Conservation (phyloP, 208 protist genomes). For the Acanthamoeba triangularis region DNA sequence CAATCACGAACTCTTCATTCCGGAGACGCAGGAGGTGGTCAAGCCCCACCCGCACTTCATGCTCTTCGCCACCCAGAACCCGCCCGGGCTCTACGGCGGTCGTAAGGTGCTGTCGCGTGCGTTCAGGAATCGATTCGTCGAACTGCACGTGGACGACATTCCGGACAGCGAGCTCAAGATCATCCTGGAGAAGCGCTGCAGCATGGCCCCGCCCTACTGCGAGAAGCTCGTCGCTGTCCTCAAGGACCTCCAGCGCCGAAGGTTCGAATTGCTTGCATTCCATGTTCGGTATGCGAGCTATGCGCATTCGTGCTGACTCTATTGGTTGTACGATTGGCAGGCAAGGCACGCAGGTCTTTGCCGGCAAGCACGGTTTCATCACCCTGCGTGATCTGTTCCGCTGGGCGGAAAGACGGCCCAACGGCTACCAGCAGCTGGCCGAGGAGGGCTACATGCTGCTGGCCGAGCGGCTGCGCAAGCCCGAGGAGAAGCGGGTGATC, state of each 20-base stretch:
- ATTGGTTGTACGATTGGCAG: constrained; percentile 61
- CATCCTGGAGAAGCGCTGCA: constrained; percentile 98
- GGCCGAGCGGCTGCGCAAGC: constrained; percentile 97
- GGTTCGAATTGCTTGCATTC: not conserved
- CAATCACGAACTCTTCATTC: constrained; percentile 99
- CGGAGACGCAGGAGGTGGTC: constrained; percentile 97
- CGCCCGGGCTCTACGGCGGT: constrained; percentile 97
- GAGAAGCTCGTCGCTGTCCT: constrained; percentile 98
- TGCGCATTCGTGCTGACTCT: not conserved
- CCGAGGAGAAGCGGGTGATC: constrained; percentile 97
- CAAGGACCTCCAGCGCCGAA: constrained; percentile 95
- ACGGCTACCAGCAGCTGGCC: constrained; percentile 94
- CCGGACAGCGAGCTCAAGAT: constrained; percentile 97
- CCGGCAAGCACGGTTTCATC: constrained; percentile 99
- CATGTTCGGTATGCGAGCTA: not conserved
- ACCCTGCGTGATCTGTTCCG: constrained; percentile 99
- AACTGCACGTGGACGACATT: constrained; percentile 99
- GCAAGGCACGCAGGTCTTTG: constrained; percentile 97
- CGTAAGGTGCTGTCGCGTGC: constrained; percentile 99
- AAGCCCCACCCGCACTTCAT: constrained; percentile 99
- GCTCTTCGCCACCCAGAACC: constrained; percentile 99
- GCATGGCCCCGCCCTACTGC: constrained; percentile 95
- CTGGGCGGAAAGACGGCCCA: constrained; percentile 97
- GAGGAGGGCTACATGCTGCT: constrained; percentile 99
- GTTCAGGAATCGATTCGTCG: constrained; percentile 99